These are phyloP conservation scores for Penicillium sclerotigenum DNA, from an alignment of 2,329 filamentous ascomycete genomes.

Conservation along the genomic window DNA sequence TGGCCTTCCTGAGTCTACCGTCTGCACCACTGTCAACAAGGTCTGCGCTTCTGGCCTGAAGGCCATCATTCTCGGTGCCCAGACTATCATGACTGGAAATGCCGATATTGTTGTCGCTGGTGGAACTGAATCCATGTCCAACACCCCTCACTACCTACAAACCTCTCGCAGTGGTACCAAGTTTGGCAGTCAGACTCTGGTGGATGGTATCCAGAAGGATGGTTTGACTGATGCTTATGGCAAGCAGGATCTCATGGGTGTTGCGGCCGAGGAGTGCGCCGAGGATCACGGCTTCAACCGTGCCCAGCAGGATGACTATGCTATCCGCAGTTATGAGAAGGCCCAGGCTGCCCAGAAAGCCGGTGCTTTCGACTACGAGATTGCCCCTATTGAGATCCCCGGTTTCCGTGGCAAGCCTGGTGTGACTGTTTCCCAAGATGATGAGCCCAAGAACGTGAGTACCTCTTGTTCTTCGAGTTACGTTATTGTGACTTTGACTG, in stretches of 20 bases:
- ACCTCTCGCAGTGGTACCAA: conserved; percentile 83
- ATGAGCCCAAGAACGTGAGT: conserved; percentile 86
- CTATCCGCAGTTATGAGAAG: conserved; percentile 91
- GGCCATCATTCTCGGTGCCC: conserved; percentile 87
- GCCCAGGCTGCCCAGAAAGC: conserved; percentile 80
- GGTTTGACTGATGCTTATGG: conserved; percentile 88
- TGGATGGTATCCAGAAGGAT: conserved; percentile 92
- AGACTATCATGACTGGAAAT: conserved; percentile 96
- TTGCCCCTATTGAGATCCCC: conserved; percentile 81
- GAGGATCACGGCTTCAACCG: conserved; percentile 76
- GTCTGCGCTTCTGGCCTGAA: conserved; percentile 96
- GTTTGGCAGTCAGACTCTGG: conserved; percentile 83
- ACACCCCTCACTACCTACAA: conserved; percentile 91
- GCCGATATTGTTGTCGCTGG: conserved; percentile 90
- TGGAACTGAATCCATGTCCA: conserved; percentile 98
- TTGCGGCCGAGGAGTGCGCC: conserved; percentile 89
- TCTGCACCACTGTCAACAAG: conserved; percentile 96
- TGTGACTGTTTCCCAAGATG: conserved; percentile 76
- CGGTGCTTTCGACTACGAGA: conserved; percentile 80
- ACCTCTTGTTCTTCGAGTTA: not conserved
- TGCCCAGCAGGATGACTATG: conserved; percentile 90
- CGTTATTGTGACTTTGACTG: not conserved
- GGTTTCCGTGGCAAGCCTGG: conserved; percentile 87
- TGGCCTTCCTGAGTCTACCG: conserved; percentile 73
- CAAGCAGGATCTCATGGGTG: conserved; percentile 94